Percentiles rank a stretch among this genome's conserved stretches.
phyloP scores from a whole-genome alignment of 140 eudicot species.

The Stevia rebaudiana region DNA sequence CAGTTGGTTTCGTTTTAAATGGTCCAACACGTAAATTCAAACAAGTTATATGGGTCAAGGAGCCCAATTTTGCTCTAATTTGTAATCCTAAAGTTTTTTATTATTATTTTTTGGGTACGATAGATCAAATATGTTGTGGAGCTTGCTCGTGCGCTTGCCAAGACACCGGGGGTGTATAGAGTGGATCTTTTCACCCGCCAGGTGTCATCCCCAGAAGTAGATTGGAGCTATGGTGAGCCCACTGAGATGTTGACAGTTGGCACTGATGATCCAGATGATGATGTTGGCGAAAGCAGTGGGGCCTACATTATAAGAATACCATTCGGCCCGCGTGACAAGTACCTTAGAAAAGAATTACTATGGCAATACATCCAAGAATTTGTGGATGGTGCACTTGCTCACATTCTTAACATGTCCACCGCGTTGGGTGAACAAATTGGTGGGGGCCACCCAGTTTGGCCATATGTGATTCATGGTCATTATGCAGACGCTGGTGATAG shows the following conservation, averaged over 20 bases:
- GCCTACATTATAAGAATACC: slow-evolving; percentile 85
- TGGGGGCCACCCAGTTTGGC: slow-evolving; percentile 85
- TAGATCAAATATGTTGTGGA: slow-evolving; percentile 90
- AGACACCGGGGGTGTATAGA: slow-evolving; percentile 71
- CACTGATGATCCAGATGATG: slow-evolving; percentile 55
- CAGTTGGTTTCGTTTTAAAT: not conserved
- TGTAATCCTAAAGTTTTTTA: too few species aligned
- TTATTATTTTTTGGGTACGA: too few species aligned
- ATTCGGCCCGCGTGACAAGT: slow-evolving; percentile 79
- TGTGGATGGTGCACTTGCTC: slow-evolving; percentile 90
- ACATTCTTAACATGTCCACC: slow-evolving; percentile 78
- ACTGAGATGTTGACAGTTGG: slow-evolving; percentile 79
- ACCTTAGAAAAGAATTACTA: slow-evolving; percentile 61
- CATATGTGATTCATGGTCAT: slow-evolving; percentile 86
- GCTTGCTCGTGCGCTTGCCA: slow-evolving; percentile 89
- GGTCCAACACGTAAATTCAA: not conserved
- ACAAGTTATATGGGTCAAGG: not conserved
- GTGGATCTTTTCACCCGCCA: slow-evolving; percentile 95
- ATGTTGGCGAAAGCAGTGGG: slow-evolving; percentile 85
- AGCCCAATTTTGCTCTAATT: not conserved
- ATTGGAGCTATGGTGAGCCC: slow-evolving; percentile 96
- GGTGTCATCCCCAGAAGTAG: slow-evolving; percentile 72
- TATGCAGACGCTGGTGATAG: slow-evolving; percentile 98
- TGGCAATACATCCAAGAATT: slow-evolving; percentile 89
- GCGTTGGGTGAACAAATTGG: slow-evolving; percentile 83